Conservation (phyloP, 2,329 filamentous ascomycete genomes). For the Hypoxylon sp. region DNA sequence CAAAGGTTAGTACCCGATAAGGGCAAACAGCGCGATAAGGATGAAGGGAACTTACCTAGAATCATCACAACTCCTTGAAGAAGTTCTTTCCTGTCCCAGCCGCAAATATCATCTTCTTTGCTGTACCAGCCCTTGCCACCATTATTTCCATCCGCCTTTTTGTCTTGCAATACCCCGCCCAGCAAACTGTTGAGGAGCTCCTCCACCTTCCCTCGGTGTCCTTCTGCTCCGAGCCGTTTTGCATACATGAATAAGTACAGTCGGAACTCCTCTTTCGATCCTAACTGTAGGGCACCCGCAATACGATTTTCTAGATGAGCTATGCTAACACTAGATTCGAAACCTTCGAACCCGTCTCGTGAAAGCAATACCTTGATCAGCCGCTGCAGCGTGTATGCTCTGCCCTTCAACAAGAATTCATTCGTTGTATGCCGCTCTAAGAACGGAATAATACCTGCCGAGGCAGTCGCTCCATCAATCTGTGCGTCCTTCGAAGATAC, state of each 20-base stretch:
- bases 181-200: conserved; percentile 86
- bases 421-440: conserved; percentile 94
- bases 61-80: conserved; percentile 92
- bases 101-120: conserved; percentile 78
- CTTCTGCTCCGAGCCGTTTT: conserved; percentile 91
- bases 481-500: conserved; percentile 57
- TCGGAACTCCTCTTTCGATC: conserved; percentile 89
- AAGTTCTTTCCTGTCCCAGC: conserved; percentile 88
- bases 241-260: conserved; percentile 98
- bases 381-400: conserved; percentile 89
- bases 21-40: not conserved
- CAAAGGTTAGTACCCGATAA: conserved; percentile 46
- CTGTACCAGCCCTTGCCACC: conserved; percentile 69
- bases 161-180: conserved; percentile 73
- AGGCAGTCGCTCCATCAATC: conserved; percentile 67
- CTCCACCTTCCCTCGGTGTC: conserved; percentile 86
- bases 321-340: conserved; percentile 90
- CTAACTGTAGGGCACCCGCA: conserved; percentile 84
- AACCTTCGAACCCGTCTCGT: conserved; percentile 88
- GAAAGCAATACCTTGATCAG: conserved; percentile 90
- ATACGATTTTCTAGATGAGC: conserved; percentile 95
- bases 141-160: conserved; percentile 55
- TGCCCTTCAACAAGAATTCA: conserved; percentile 88
- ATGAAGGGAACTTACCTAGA: conserved; percentile 71
- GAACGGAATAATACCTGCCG: conserved; percentile 90